Evolutionary conservation across 331 rosid species (phyloP), one percentile per base, ranked within the genome.

Genomic region (Pyrus hybrid): DNA sequence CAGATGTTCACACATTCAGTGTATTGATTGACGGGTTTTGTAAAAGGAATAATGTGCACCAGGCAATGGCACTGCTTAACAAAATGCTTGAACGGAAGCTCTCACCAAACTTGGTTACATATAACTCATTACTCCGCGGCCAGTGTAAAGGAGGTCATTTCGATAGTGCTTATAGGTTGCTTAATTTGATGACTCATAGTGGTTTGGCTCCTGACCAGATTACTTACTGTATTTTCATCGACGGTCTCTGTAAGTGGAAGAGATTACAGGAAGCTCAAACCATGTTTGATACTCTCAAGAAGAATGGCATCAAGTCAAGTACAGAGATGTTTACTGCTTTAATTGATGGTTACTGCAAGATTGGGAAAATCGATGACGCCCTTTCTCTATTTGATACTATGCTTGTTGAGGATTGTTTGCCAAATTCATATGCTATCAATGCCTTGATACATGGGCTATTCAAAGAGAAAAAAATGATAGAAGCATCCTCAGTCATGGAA

Each of bases 341-440:
- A 14, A 51, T 70, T 51, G 74, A 77, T 77, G 80, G 75, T 26
- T 70, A 68, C 68, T 60, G 80, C 54, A 77, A 77, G 70, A 63
- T 9, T 23, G 76, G 80, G 26, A 69, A 68, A 69, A 28, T 69
- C n/a, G 20, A 29, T 26, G 53, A 61, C 7, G 80, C 76, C 18
- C 54, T 9, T 6, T 30, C 76, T 30, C 70, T 77, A 7, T 77
- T 77, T 69, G 43, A 60, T 45, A 10, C 56, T 18, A 69, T 69
- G 80, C 63, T 69, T 21, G 22, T n/a, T 0, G 80, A 77, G 65
- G 75, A 33, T 14, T 77, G 80, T 61, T 30, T 69, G 16, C 76
- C 70, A 1, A 58, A 60, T 23, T 13, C 70, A 29, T 69, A 13
- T 33, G 63, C 80, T 9, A 68, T 60, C 28, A 60, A 29, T 77